Percentiles rank a stretch among this genome's conserved stretches.
Evolutionary conservation across 441 rosid genomes (phyloP).

Genomic region (Euphorbia schlechtendalii): DNA sequence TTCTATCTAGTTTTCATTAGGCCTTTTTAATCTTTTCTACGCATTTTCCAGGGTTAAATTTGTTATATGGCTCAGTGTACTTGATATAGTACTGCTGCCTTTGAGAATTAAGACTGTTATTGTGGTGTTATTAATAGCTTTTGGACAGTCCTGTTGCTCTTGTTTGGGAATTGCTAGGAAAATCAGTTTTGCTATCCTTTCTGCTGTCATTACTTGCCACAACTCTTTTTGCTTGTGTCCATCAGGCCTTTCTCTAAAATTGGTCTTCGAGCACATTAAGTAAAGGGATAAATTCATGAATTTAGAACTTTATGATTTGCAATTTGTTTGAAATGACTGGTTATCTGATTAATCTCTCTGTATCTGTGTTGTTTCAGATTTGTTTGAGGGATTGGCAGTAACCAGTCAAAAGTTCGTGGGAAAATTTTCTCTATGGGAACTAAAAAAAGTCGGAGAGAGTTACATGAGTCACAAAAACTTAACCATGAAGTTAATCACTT

Average conservation of each 20-base stretch:
- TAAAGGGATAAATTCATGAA: not conserved
- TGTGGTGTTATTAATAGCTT: too few species aligned
- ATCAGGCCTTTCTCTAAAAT: not conserved
- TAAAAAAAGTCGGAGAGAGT: not conserved
- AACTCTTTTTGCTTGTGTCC: not conserved
- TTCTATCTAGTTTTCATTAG: too few species aligned
- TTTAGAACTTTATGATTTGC: not conserved
- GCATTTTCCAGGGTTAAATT: too few species aligned
- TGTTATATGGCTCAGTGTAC: too few species aligned
- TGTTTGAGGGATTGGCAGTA: slow-evolving; percentile 12
- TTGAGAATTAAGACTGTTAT: too few species aligned
- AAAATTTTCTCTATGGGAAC: not conserved
- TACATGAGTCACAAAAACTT: not conserved
- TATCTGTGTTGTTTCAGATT: slow-evolving; percentile 18
- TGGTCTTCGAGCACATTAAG: not conserved
- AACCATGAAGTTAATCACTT: not conserved
- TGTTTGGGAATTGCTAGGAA: too few species aligned
- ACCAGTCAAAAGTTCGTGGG: slow-evolving; percentile 7
- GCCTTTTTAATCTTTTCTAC: too few species aligned
- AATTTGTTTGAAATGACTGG: slow-evolving; percentile 9
- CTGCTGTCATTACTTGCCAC: not conserved
- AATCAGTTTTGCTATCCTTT: too few species aligned
- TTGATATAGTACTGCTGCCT: too few species aligned
- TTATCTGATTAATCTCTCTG: slow-evolving; percentile 15
- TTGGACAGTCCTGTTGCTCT: too few species aligned